A percentile compares a stretch with the other conserved stretches of the same genome.
Conservation (phyloP, 805 yeast genomes). For the Pachysolen tannophilus region DNA sequence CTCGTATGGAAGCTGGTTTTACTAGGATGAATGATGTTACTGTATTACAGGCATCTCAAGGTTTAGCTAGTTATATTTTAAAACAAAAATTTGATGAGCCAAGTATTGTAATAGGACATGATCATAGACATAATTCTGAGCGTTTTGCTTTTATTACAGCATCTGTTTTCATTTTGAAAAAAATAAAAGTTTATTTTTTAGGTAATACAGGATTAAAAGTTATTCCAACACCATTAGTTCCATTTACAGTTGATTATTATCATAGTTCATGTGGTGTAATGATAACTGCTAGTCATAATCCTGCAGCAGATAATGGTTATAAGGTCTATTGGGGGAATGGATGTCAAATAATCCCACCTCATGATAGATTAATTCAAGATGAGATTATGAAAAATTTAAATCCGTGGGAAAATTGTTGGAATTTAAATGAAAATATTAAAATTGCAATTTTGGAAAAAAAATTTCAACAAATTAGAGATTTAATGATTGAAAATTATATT, state of each 20-base stretch:
- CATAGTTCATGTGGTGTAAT: conserved; percentile 76
- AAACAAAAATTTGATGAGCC: conserved; percentile 26
- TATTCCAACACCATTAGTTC: conserved; percentile 88
- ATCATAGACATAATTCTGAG: conserved; percentile 77
- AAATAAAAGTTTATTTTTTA: conserved; percentile 62
- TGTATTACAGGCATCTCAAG: conserved; percentile 85
- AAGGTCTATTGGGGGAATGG: conserved; percentile 92
- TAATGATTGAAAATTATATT: conserved; percentile 34
- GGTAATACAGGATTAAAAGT: conserved; percentile 28
- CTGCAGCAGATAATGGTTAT: conserved; percentile 84
- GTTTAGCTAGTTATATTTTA: conserved; percentile 46
- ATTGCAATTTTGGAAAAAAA: conserved; percentile 14
- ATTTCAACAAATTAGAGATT: conserved; percentile 33
- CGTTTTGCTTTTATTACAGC: conserved; percentile 77
- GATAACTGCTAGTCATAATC: conserved; percentile 89
- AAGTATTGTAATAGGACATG: conserved; percentile 78
- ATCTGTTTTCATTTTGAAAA: conserved; percentile 57
- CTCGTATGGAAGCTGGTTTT: conserved; percentile 88
- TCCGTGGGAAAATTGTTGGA: conserved; percentile 53
- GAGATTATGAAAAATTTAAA: conserved; percentile 50
- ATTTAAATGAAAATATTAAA: conserved; percentile 29
- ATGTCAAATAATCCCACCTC: conserved; percentile 93
- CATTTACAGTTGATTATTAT: conserved; percentile 65
- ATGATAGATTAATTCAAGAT: conserved; percentile 64
- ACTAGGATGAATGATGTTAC: conserved; percentile 84